Conservation (phyloP, 2,329 filamentous ascomycete genomes). For the Polytolypa hystricis region DNA sequence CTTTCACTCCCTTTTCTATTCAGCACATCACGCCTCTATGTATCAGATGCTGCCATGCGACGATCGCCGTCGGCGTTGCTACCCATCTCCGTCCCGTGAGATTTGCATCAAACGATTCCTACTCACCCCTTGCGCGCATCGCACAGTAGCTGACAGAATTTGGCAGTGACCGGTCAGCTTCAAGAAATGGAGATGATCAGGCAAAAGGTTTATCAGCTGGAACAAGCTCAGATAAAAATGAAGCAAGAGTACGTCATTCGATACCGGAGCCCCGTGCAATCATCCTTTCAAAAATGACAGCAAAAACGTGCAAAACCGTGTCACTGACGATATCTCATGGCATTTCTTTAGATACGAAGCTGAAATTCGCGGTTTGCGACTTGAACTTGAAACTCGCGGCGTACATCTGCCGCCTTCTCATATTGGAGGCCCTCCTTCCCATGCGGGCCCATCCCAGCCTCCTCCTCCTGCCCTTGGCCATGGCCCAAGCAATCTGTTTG, state of each 20-base stretch:
- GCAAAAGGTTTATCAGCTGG: conserved; percentile 85
- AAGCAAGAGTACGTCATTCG: conserved; percentile 68
- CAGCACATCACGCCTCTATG: background rate
- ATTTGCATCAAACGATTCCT: no score
- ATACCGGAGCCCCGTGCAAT: background rate
- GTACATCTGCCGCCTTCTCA: conserved; percentile 55
- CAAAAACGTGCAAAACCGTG: background rate
- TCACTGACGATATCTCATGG: background rate
- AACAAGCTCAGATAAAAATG: conserved; percentile 76
- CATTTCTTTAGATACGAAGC: conserved; percentile 68
- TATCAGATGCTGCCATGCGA: background rate
- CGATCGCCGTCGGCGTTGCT: background rate
- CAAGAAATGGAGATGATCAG: conserved; percentile 91
- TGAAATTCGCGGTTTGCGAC: conserved; percentile 72
- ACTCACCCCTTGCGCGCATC: no score
- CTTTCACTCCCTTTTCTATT: conserved; percentile 4
- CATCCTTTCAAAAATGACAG: background rate
- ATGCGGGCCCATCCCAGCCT: conserved; percentile 71
- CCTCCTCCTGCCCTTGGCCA: conserved; percentile 78
- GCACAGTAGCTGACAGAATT: conserved; percentile 19
- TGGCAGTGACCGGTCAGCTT: conserved; percentile 72
- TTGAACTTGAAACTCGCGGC: conserved; percentile 68
- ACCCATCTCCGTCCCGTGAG: background rate
- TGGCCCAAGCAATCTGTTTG: conserved; percentile 81
- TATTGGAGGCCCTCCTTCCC: conserved; percentile 60